Evolutionary conservation across 2,329 filamentous ascomycete species (phyloP), one percentile per base, ranked within the genome.

Genomic region (Epichloe gansuensis): DNA sequence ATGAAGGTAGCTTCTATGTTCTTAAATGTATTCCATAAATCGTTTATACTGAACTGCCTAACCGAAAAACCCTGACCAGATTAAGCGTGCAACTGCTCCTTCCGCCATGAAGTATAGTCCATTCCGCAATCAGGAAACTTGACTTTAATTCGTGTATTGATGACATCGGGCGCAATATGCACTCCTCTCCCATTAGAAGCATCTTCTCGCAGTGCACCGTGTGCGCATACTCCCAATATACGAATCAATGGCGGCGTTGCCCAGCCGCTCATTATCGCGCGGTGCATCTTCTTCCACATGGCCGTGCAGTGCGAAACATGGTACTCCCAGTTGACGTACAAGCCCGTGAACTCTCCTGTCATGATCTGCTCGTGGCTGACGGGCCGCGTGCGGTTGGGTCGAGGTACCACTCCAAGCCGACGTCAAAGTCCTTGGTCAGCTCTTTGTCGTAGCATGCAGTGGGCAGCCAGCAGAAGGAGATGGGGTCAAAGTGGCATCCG

Each of bases 241-340:
- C 13, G 21, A 23, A 45, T 54, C 53, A 38, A 54, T 48, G 3
- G 53, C 49, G 23, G 17, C 23, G 15, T 51, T 43, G 25, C 6
- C 52, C 34, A 9, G 23, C 8, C 15, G n/a, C 38, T 31, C 44
- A 54, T 17, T 17, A 54, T 39, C 17, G 53, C 53, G 11, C 53
- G 44, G 21, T 54, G 53, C 48, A 54, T 51, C 49, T 54, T 54
- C 45, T 51, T 31, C 49, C 53, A 54, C 53, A 54, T 54, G 39
- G 38, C 38, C 13, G 49, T 54, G 43, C 53, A 54, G 38, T 52
- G 53, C n/a, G n/a, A 23, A 6, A 52, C 5, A 12, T 52, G 53
- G 41, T 54, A 54, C n/a, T 54, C 46, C 53, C 53, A 52, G 13
- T 51, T 52, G n/a, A 54, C 53, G 42, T 44, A 54, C 31, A 54